Percentiles rank a stretch among this genome's conserved stretches.
These are phyloP conservation scores for bread wheat (Triticum aestivum) DNA, from an alignment of 176 grass and related monocot genomes.

Conservation along the genomic window DNA sequence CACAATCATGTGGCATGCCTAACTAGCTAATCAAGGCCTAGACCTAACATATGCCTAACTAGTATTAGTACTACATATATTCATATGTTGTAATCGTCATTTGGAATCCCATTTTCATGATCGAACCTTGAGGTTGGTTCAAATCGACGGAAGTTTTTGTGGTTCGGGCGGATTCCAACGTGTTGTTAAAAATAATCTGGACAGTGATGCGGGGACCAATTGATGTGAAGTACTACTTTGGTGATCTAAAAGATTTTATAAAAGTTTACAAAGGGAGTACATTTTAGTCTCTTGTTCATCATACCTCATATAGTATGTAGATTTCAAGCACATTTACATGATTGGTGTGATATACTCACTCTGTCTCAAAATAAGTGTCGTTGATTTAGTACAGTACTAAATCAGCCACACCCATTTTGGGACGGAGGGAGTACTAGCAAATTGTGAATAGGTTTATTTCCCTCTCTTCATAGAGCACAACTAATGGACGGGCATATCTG, in stretches of 20 bases:
- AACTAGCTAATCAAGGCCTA: background rate
- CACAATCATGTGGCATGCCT: background rate
- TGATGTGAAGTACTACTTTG: background rate
- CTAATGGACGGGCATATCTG: background rate
- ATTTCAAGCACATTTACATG: background rate
- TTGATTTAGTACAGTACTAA: no score
- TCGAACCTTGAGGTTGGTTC: background rate
- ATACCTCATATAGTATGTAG: background rate
- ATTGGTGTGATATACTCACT: no score
- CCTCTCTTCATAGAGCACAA: background rate
- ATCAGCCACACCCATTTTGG: no score
- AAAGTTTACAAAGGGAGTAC: no score
- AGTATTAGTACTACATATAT: background rate
- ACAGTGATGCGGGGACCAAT: background rate
- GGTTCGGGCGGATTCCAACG: background rate
- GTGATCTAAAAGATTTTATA: no score
- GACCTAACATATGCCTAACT: slow-evolving; percentile 11
- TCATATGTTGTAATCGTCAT: background rate
- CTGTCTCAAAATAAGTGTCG: no score
- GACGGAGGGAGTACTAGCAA: no score
- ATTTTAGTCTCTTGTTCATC: background rate
- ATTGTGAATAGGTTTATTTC: background rate
- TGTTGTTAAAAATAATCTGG: background rate
- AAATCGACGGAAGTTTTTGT: background rate
- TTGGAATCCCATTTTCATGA: background rate